Conservation (phyloP, 306 rosid species). For the Luffa acutangula region DNA sequence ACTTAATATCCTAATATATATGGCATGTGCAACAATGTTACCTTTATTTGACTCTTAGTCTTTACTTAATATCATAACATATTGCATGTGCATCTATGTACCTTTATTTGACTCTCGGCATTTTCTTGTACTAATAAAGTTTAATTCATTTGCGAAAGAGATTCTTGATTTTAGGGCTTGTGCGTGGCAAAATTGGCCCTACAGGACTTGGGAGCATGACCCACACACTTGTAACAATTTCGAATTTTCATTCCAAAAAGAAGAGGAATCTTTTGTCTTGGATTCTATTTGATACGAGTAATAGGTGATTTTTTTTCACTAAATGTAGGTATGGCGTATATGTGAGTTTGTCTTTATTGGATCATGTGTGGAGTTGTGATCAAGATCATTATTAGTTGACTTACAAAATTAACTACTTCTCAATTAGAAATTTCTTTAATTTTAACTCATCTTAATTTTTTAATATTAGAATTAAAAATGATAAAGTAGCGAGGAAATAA, state of each 20-base stretch:
- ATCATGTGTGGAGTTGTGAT: too few species aligned
- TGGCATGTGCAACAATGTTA: neutral
- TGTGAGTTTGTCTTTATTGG: too few species aligned
- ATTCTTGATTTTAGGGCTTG: neutral
- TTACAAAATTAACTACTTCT: too few species aligned
- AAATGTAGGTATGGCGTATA: neutral
- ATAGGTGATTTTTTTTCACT: neutral
- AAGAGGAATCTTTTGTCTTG: neutral
- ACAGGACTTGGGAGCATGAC: neutral
- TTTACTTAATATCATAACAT: neutral
- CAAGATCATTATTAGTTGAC: too few species aligned
- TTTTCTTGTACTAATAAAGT: neutral
- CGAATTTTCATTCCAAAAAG: neutral
- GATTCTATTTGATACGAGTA: neutral
- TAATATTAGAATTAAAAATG: too few species aligned
- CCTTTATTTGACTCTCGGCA: neutral
- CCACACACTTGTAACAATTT: neutral
- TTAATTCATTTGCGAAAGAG: neutral
- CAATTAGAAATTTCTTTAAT: too few species aligned
- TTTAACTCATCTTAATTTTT: too few species aligned
- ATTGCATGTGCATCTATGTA: constrained; percentile 2
- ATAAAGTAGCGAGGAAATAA: neutral
- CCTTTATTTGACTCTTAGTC: neutral
- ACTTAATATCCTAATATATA: neutral
- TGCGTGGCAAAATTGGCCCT: neutral